phyloP scores from a whole-genome alignment of 305 asterid species.

The Fraxinus platypoda region DNA sequence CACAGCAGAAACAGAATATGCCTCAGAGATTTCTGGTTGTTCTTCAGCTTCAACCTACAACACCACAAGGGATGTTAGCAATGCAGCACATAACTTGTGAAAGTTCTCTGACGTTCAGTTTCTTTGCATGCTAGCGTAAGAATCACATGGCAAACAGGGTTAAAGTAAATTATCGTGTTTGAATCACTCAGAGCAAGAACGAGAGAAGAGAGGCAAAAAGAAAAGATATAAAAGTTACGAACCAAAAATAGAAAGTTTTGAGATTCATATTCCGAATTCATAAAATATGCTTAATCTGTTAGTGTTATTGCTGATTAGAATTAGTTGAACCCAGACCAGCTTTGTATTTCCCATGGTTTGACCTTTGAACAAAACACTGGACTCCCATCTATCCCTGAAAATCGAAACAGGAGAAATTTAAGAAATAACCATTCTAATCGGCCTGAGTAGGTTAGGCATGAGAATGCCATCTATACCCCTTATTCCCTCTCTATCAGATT shows the following conservation, averaged over 20 bases:
- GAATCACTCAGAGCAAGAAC: background rate
- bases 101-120: background rate
- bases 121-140: background rate
- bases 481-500: background rate
- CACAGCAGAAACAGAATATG: slow-evolving; percentile 79
- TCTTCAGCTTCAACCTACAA: slow-evolving; percentile 97
- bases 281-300: background rate
- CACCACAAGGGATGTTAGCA: slow-evolving; percentile 27
- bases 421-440: background rate
- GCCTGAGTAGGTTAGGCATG: background rate
- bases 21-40: slow-evolving; percentile 92
- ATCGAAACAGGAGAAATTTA: background rate
- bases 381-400: background rate
- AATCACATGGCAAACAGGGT: background rate
- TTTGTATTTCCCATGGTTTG: background rate
- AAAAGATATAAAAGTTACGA: background rate
- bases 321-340: background rate
- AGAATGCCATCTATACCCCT: background rate
- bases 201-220: background rate
- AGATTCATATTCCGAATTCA: background rate
- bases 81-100: background rate
- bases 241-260: background rate
- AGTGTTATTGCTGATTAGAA: background rate
- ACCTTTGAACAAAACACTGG: background rate
- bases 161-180: background rate